Base-by-base conservation (phyloP, 208 protist genomes). In the Leishmania major region DNA sequence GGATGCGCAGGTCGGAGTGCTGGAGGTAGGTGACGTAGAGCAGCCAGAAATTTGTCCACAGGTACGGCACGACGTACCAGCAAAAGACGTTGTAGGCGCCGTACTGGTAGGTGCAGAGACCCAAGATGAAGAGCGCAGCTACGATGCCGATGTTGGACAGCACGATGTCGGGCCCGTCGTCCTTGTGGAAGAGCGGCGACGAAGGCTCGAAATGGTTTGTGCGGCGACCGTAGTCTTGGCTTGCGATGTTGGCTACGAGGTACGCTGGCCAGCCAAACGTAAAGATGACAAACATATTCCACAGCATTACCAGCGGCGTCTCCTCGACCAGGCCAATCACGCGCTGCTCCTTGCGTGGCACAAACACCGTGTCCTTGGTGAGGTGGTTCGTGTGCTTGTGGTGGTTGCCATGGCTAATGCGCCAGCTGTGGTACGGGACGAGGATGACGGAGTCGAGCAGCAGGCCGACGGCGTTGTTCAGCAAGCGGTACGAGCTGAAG, bases 321-420 rank as follows among this genome's bases (percentile, higher is more conserved):
- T 96, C 92, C 86, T 96, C 91, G 22, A 91, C 85, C 15, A 93
- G 76, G 74, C 91, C 89, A 19, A 93, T 87, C 28, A 96, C 84
- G 57, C 85, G 84, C 62, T 85, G 78, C 77, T 92, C 80, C 81
- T 92, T 93, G n/a, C 76, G 72, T 43, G 95, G 95, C 11, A 96
- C 86, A 87, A 97, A 98, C 15, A 92, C 91, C 59, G 92, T 96
- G 84, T 98, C 97, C 78, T 97, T 95, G 22, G 87, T 94, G 62
- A 99, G 89, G 89, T 99, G 91, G 88, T 98, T 98, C n/a, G 98
- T 99, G 94, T 97, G 90, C 79, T 96, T 93, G 94, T 99, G 98
- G 84, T 99, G 98, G 67, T 90, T 96, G 73, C 90, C 90, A 84
- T 99, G 98, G 59, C 91, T 95, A 80, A 95, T 93, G 83, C 95